Evolutionary conservation across 2,329 filamentous ascomycete genomes (phyloP), one percentile per base, ranked within the genome.

Genomic region (Pseudogymnoascus sp.): DNA sequence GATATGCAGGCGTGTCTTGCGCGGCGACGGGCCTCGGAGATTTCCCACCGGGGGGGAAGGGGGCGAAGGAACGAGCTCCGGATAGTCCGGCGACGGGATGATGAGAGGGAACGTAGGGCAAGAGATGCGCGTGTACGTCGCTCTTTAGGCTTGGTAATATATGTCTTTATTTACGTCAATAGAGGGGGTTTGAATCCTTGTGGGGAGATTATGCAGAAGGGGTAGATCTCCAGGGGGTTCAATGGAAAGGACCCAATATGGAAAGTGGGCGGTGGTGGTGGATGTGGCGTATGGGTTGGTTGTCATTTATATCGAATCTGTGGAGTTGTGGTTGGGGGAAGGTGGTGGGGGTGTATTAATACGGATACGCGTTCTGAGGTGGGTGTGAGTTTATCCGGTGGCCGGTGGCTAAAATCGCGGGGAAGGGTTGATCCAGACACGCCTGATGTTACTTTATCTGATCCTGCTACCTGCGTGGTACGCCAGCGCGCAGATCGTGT

Each of bases 281-380:
- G 28, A 56, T 56, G 50, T 56, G 50, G 50, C 50, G 33, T 56
- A 21, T 33, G 28, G 50, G 50, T 56, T 56, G 50, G 50, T 21
- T 56, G 50, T 56, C 50, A 56, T 56, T 33, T 56, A 56, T 56
- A 56, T 56, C 50, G 28, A 56, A 56, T 56, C 47, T 56, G 25
- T 56, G 47, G 47, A 56, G 25, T 56, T 56, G 47, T 33, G 47
- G n/a, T 56, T 56, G 14, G 28, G 47, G 47, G 25, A 14, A n/a
- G 44, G 44, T 47, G 12, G 42, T 31, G 14, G 47, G 47, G 47
- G 47, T 56, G 47, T 1, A 56, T 56, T 33, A 33, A 56, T 56
- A 3, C n/a, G 25, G 47, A 56, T 21, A 56, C 28, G n/a, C 28
- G 50, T 33, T 56, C 28, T 1, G 28, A 33, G 16, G 11, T 7